phyloP scores from a whole-genome alignment of 2,329 filamentous ascomycete genomes.

The Camptophora hylomeconis region DNA sequence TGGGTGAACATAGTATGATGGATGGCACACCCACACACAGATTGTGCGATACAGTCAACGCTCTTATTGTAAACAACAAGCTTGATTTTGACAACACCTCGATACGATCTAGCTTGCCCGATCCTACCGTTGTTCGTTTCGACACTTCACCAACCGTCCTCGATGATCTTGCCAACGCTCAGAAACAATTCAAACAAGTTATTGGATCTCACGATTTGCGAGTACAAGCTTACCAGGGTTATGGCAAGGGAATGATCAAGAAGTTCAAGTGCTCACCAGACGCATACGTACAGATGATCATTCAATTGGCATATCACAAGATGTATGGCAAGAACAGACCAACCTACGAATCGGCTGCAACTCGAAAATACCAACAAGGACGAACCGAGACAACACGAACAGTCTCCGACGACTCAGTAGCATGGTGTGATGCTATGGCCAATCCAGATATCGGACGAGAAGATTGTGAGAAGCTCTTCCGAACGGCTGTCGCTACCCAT shows the following conservation, averaged over 20 bases:
- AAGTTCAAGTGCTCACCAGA: constrained; percentile 98
- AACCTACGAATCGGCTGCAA: constrained; percentile 93
- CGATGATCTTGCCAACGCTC: constrained; percentile 65
- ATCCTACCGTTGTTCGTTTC: constrained; percentile 68
- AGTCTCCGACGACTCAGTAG: constrained; percentile 80
- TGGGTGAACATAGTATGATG: constrained; percentile 99
- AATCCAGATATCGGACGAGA: constrained; percentile 51
- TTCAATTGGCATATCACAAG: constrained; percentile 95
- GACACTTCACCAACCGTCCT: constrained; percentile 61
- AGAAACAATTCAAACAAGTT: constrained; percentile 63
- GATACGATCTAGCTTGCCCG: constrained; percentile 70
- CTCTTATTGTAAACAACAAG: constrained; percentile 85
- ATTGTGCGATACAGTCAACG: constrained; percentile 85
- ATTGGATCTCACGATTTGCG: constrained; percentile 82
- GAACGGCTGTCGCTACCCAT: constrained; percentile 67
- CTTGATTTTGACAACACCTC: constrained; percentile 72
- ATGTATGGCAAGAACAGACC: constrained; percentile 98
- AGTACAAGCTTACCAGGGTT: constrained; percentile 91
- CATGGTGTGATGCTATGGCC: constrained; percentile 81
- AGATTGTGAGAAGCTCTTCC: constrained; percentile 61
- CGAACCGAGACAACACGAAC: constrained; percentile 91
- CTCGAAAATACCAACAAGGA: constrained; percentile 87
- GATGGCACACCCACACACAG: constrained; percentile 96
- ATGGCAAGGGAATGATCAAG: constrained; percentile 97
- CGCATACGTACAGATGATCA: constrained; percentile 96